Conservation (phyloP, 352 stramenopile species). For the Phytopythium kandeliae region DNA sequence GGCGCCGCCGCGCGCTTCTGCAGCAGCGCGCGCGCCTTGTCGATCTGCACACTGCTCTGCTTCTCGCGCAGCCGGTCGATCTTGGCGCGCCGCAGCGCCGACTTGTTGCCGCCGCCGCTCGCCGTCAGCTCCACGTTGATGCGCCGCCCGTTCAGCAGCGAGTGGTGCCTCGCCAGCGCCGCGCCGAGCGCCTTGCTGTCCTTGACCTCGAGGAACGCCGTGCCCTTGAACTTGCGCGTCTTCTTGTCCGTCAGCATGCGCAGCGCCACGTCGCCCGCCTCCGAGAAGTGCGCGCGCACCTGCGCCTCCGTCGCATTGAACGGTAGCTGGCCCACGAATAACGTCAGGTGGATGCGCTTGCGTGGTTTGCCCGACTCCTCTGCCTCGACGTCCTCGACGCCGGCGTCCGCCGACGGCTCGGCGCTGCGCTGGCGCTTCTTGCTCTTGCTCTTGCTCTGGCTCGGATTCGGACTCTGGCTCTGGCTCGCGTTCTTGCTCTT, state of each 20-base stretch:
- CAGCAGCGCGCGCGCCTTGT: slow-evolving; percentile 77
- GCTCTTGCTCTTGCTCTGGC: too few species aligned
- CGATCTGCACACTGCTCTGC: slow-evolving; percentile 75
- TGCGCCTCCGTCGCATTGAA: slow-evolving; percentile 64
- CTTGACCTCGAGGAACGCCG: slow-evolving; percentile 81
- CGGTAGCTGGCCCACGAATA: slow-evolving; percentile 80
- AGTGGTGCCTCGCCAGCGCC: slow-evolving; percentile 74
- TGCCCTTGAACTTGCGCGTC: slow-evolving; percentile 79
- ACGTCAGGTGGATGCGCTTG: slow-evolving; percentile 81
- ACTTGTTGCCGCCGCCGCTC: slow-evolving; percentile 78
- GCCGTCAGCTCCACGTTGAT: slow-evolving; percentile 88
- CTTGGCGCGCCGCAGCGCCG: slow-evolving; percentile 60
- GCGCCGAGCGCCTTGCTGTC: slow-evolving; percentile 79
- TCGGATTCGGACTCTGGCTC: too few species aligned
- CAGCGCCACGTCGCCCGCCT: slow-evolving; percentile 70
- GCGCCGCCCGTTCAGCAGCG: slow-evolving; percentile 65
- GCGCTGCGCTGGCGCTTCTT: slow-evolving; percentile 52
- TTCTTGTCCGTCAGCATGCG: slow-evolving; percentile 84
- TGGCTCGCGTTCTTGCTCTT: too few species aligned
- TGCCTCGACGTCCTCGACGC: slow-evolving; percentile 13
- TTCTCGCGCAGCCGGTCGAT: slow-evolving; percentile 73
- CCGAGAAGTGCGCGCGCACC: slow-evolving; percentile 63
- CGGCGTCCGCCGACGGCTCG: slow-evolving; percentile 7
- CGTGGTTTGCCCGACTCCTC: slow-evolving; percentile 10
- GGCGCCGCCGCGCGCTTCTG: slow-evolving; percentile 74